Base-by-base conservation (phyloP, 73 alveolate species). In the Breviolum minutum region DNA sequence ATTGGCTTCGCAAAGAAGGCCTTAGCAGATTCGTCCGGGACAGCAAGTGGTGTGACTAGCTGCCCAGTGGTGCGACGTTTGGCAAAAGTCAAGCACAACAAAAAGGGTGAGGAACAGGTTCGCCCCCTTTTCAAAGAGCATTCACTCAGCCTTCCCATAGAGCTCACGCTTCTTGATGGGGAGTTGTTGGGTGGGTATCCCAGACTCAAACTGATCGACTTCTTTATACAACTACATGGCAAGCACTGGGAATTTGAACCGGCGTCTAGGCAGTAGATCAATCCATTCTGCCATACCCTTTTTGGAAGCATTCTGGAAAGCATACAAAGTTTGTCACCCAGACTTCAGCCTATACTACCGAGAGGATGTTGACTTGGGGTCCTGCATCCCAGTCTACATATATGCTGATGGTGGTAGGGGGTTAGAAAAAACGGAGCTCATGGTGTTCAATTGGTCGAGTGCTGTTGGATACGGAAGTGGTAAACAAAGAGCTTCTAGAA, bases 381-480 rank as follows among this genome's bases (percentile, higher is more conserved):
- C 14, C 0, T 68, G 85, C 40, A 88, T 88, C 26, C 95, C 95
- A 64, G 5, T 87, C 17, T 30, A 30, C 26, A 26, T 17, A 12
- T 85, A 87, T 26, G 83, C 83, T 17, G 95, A 87, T 69, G 95
- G 95, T 69, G 95, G 95, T 0, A 12, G 95, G 19, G 95, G 95
- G 27, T 88, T 63, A 71, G 66, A 88, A 26, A 88, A 29, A 26
- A 14, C 84, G 26, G 95, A 88, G 61, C 17, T 17, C 69, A 68
- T 88, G 95, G 83, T 88, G 2, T 88, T 88, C 83, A 69, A 88
- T 24, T 88, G 95, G 95, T 13, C 40, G 27, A 13, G 40, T 0
- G 95, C 60, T 6, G 6, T 87, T 16, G 95, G 95, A 10, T 19
- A 9, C 22, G 95, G 95, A 0, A 32, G 71, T 7, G 95, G 95